These are phyloP conservation scores for Wallacemonas rigidus DNA, from an alignment of 208 protist species.

Conservation along the genomic window DNA sequence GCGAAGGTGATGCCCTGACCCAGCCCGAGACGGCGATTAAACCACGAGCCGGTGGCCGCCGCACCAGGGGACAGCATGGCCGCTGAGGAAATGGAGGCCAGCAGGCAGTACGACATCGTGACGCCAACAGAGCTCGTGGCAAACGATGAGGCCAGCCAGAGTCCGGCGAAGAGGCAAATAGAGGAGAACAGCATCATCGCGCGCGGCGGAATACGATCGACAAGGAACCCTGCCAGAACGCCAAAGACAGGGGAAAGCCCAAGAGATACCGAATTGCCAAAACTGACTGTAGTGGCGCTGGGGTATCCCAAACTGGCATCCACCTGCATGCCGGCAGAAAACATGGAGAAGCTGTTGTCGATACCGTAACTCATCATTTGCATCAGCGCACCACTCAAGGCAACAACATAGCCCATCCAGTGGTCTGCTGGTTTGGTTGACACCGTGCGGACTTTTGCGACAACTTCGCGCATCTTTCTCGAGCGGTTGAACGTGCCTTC, in stretches of 20 bases:
- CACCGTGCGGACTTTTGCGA: conserved; percentile 16
- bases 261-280: conserved; percentile 75
- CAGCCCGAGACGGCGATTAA: conserved; percentile 51
- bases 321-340: conserved; percentile 69
- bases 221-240: conserved; percentile 69
- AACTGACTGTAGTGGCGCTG: conserved; percentile 64
- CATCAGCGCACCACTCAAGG: conserved; percentile 73
- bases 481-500: background rate
- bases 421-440: conserved; percentile 68
- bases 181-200: conserved; percentile 72
- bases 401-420: conserved; percentile 77
- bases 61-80: conserved; percentile 81
- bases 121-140: conserved; percentile 59
- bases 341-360: conserved; percentile 85
- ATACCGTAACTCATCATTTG: conserved; percentile 88
- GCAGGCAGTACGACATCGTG: conserved; percentile 70
- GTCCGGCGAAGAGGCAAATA: conserved; percentile 48
- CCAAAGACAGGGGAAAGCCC: conserved; percentile 78
- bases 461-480: conserved; percentile 12
- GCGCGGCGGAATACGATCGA: conserved; percentile 71
- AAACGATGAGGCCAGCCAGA: conserved; percentile 67
- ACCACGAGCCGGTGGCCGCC: conserved; percentile 75
- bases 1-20: conserved; percentile 81
- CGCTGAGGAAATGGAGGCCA: conserved; percentile 74
- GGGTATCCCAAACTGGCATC: conserved; percentile 71